A percentile compares a stretch with the other conserved stretches of the same genome.
These are phyloP conservation scores for Russula sp. DNA, from an alignment of 768 basidiomycete genomes.

Conservation along the genomic window DNA sequence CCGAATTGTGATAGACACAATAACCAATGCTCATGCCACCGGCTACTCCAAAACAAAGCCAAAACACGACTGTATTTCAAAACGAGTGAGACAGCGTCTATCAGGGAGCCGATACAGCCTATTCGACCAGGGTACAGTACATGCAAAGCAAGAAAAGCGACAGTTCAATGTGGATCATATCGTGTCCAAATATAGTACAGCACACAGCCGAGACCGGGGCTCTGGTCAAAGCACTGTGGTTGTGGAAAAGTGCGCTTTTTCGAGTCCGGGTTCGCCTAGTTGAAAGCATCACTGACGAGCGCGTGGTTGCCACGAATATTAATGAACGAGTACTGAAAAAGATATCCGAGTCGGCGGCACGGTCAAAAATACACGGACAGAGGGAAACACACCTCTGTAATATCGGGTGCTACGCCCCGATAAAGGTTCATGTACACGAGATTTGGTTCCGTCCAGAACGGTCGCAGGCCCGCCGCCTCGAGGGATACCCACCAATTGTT, in stretches of 20 bases:
- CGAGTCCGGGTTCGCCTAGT: background rate
- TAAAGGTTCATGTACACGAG: slow-evolving; percentile 39
- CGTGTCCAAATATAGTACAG: background rate
- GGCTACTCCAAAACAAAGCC: background rate
- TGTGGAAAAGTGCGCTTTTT: background rate
- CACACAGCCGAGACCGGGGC: background rate
- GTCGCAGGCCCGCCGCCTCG: slow-evolving; percentile 31
- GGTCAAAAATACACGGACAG: background rate
- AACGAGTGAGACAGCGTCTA: background rate
- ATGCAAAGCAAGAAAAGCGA: background rate
- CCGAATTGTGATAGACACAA: background rate
- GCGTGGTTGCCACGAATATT: slow-evolving; percentile 4
- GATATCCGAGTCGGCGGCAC: background rate
- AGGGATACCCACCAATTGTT: slow-evolving; percentile 61
- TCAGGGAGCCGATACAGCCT: background rate
- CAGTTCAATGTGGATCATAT: background rate
- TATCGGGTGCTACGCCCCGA: slow-evolving; percentile 31
- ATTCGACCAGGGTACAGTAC: background rate
- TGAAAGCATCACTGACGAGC: background rate
- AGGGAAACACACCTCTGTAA: slow-evolving; percentile 31
- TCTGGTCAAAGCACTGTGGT: background rate
- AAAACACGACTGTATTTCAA: background rate
- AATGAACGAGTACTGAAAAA: slow-evolving; percentile 33
- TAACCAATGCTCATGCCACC: background rate
- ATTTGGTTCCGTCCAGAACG: slow-evolving; percentile 57